Evolutionary conservation across 805 yeast species (phyloP).

Genomic region (Suhomyces vadensis): DNA sequence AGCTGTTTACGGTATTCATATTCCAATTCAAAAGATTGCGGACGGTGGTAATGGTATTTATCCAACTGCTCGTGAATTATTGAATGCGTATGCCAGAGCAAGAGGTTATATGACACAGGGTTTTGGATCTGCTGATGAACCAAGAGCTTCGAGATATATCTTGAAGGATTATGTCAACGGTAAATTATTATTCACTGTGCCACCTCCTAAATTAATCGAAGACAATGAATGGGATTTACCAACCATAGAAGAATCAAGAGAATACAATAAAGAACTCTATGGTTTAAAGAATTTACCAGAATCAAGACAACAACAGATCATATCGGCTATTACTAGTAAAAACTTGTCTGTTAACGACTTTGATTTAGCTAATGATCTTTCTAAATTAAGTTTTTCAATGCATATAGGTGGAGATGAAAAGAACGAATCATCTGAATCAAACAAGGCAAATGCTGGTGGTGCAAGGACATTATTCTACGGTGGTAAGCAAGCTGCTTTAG

Average conservation of each 20-base stretch:
- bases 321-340: constrained; percentile 60
- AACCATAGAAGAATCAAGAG: constrained; percentile 39
- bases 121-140: constrained; percentile 94
- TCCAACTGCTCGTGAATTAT: constrained; percentile 86
- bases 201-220: constrained; percentile 71
- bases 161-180: constrained; percentile 95
- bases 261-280: constrained; percentile 76
- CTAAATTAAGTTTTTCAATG: constrained; percentile 73
- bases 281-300: constrained; percentile 66
- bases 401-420: constrained; percentile 52
- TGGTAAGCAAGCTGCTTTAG: constrained; percentile 79
- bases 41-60: constrained; percentile 84
- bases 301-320: constrained; percentile 69
- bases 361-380: constrained; percentile 68
- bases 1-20: constrained; percentile 90
- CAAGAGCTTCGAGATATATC: constrained; percentile 89
- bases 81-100: constrained; percentile 91
- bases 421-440: constrained; percentile 7
- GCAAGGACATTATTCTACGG: constrained; percentile 61
- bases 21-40: constrained; percentile 67
- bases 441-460: constrained; percentile 20
- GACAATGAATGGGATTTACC: constrained; percentile 61
- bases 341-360: constrained; percentile 52
- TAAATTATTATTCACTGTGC: constrained; percentile 76
- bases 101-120: constrained; percentile 98